Conservation (phyloP, 2,329 filamentous ascomycete species). For the Endoconidiophora laricicola region DNA sequence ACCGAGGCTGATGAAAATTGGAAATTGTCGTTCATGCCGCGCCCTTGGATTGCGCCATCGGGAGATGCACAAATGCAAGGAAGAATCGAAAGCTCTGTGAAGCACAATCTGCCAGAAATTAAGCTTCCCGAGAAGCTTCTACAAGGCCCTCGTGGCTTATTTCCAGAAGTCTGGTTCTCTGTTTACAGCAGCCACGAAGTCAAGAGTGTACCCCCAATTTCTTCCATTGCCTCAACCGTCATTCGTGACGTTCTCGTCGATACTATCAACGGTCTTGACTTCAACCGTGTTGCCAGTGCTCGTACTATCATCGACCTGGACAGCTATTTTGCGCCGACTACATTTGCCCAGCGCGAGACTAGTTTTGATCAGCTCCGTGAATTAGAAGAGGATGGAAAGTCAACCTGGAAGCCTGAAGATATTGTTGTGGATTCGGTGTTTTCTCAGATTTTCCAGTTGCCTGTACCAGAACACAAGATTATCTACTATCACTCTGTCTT, state of each 20-base stretch:
- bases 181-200: slow-evolving; percentile 79
- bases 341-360: slow-evolving; percentile 85
- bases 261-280: slow-evolving; percentile 86
- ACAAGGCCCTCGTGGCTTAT: slow-evolving; percentile 58
- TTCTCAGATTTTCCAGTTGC: slow-evolving; percentile 81
- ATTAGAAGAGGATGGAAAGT: slow-evolving; percentile 38
- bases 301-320: slow-evolving; percentile 87
- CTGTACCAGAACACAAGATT: slow-evolving; percentile 75
- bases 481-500: slow-evolving; percentile 94
- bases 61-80: slow-evolving; percentile 43
- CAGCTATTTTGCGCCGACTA: slow-evolving; percentile 78
- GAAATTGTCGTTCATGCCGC: slow-evolving; percentile 53
- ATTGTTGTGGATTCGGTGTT: slow-evolving; percentile 96
- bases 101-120: slow-evolving; percentile 64
- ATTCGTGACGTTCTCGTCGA: slow-evolving; percentile 76
- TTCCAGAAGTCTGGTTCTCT: slow-evolving; percentile 87
- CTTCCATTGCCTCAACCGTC: slow-evolving; percentile 62
- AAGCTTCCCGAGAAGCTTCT: slow-evolving; percentile 59
- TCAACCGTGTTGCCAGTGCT: slow-evolving; percentile 74
- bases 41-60: slow-evolving; percentile 47
- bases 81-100: slow-evolving; percentile 43
- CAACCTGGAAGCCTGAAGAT: slow-evolving; percentile 95
- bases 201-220: slow-evolving; percentile 67
- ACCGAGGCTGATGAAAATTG: slow-evolving; percentile 58
- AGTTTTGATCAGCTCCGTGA: slow-evolving; percentile 77